These are phyloP conservation scores for Leccinellum albellum DNA, from an alignment of 768 basidiomycete genomes.

Conservation along the genomic window DNA sequence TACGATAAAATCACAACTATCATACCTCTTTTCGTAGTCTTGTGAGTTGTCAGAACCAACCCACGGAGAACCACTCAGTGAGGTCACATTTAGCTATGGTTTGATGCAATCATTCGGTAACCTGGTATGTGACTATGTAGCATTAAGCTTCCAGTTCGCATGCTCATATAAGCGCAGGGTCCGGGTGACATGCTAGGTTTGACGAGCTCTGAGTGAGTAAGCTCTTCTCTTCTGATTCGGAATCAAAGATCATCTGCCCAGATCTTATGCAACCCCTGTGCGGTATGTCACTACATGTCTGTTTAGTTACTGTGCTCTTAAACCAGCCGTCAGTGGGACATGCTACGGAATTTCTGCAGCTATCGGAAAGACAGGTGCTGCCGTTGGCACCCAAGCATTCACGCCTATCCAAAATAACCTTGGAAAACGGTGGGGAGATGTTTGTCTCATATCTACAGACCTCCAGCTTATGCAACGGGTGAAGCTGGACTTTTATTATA, in stretches of 20 bases:
- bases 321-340: constrained; percentile 44
- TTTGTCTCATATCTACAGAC: background rate
- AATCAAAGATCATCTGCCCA: constrained; percentile 19
- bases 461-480: background rate
- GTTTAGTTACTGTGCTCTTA: background rate
- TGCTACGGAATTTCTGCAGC: constrained; percentile 69
- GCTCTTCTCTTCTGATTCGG: constrained; percentile 1
- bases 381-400: constrained; percentile 67
- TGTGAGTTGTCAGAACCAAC: constrained; percentile 38
- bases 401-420: constrained; percentile 65
- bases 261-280: constrained; percentile 62
- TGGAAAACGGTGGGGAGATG: constrained; percentile 49
- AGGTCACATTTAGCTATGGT: constrained; percentile 47
- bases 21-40: constrained; percentile 62
- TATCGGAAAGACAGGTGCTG: constrained; percentile 68
- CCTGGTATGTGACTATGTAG: constrained; percentile 44
- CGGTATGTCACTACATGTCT: constrained; percentile 33
- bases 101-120: constrained; percentile 74
- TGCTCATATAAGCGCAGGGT: constrained; percentile 39
- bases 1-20: constrained; percentile 63
- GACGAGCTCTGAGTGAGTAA: constrained; percentile 60
- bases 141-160: background rate
- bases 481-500: constrained; percentile 65
- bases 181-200: constrained; percentile 71
- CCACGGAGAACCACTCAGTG: constrained; percentile 1